These are phyloP conservation scores for Beauveria brongniartii DNA, from an alignment of 2,329 filamentous ascomycete genomes.

Conservation along the genomic window DNA sequence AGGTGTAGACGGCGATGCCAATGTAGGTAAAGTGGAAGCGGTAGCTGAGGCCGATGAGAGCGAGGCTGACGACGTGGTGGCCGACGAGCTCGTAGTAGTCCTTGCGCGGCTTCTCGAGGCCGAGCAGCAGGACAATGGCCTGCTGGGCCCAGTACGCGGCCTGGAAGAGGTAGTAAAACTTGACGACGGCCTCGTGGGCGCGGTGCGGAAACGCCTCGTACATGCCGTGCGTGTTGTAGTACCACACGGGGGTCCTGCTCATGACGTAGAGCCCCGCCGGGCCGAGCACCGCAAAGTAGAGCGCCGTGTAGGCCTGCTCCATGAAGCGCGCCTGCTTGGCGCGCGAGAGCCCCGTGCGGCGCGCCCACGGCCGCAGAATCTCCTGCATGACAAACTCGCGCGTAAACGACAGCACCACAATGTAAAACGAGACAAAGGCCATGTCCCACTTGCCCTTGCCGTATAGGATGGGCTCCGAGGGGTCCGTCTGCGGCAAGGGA, in stretches of 20 bases:
- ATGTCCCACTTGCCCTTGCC: constrained; percentile 84
- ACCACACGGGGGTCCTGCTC: constrained; percentile 86
- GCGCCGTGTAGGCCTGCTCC: constrained; percentile 90
- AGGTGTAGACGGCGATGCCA: constrained; percentile 86
- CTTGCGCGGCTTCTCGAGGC: constrained; percentile 87
- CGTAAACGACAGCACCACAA: constrained; percentile 80
- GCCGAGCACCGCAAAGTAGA: constrained; percentile 80
- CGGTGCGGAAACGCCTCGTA: constrained; percentile 82
- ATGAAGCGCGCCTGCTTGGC: constrained; percentile 86
- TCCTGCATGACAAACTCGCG: constrained; percentile 96
- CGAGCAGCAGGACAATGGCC: constrained; percentile 76
- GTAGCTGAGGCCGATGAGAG: constrained; percentile 80
- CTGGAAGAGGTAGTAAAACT: constrained; percentile 93
- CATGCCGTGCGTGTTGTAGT: constrained; percentile 83
- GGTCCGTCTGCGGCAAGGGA: constrained; percentile 46
- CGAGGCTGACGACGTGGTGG: constrained; percentile 83
- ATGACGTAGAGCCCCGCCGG: constrained; percentile 86
- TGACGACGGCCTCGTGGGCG: constrained; percentile 72
- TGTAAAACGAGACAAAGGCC: constrained; percentile 84
- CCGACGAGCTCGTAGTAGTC: constrained; percentile 90
- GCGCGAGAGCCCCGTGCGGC: constrained; percentile 60
- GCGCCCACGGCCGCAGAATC: constrained; percentile 68
- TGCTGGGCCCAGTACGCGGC: constrained; percentile 95
- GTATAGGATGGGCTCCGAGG: constrained; percentile 55
- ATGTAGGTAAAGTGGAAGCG: constrained; percentile 97